These are phyloP conservation scores for Colletotrichum godetiae DNA, from an alignment of 2,329 filamentous ascomycete genomes.

Conservation along the genomic window DNA sequence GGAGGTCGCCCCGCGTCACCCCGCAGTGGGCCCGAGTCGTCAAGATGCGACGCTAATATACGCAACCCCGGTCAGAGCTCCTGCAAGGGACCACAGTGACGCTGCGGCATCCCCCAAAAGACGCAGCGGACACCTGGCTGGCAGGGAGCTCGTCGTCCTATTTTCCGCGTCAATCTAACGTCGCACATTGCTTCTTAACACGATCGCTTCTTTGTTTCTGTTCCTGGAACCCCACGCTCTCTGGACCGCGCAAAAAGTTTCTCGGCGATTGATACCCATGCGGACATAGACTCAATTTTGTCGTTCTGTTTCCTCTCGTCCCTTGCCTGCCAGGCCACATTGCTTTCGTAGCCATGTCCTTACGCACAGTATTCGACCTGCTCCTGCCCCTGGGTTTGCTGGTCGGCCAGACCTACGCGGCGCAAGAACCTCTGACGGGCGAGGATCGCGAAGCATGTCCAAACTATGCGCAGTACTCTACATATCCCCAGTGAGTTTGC, in stretches of 20 bases:
- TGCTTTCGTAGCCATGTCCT: constrained; percentile 20
- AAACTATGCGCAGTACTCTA: constrained; percentile 53
- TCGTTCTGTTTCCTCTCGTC: not conserved
- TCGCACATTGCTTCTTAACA: constrained; percentile 6
- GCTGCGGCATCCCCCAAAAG: constrained; percentile 7
- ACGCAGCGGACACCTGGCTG: constrained; percentile 29
- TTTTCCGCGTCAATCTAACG: constrained; percentile 9
- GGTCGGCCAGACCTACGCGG: constrained; percentile 34
- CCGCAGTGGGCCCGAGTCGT: constrained; percentile 23
- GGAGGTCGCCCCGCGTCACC: constrained; percentile 18
- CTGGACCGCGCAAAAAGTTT: not conserved
- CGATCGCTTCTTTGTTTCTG: not conserved
- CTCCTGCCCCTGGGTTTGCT: constrained; percentile 37
- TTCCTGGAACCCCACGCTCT: not conserved
- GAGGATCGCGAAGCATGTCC: constrained; percentile 49
- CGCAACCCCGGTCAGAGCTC: constrained; percentile 26
- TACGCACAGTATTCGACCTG: constrained; percentile 21
- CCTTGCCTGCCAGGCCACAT: constrained; percentile 5
- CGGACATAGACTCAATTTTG: constrained; percentile 1
- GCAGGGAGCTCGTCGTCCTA: not conserved
- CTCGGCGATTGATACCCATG: constrained; percentile 4
- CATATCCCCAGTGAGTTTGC: constrained; percentile 51
- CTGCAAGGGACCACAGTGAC: constrained; percentile 34
- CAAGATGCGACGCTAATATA: constrained; percentile 20
- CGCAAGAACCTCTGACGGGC: constrained; percentile 30